Evolutionary conservation across 306 rosid genomes (phyloP), one percentile per base, ranked within the genome.

Genomic region (Trifolium fragiferum): DNA sequence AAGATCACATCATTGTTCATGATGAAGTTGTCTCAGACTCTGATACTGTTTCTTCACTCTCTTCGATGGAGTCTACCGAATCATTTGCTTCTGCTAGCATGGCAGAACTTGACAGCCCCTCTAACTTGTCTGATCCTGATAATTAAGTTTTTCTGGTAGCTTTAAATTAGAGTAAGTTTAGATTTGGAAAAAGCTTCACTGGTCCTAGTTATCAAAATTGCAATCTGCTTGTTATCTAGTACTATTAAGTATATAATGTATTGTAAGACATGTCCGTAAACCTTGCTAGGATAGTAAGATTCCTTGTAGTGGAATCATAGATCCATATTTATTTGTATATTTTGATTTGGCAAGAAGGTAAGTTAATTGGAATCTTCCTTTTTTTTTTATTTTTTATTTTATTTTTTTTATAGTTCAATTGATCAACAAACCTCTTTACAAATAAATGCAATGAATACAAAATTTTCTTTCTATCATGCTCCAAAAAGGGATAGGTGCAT

Each of bases 31-130:
- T 75, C 80, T 87, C 91, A 7, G 97, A 92, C 66, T 87, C 93
- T 6, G 97, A 92, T 23, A 75, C 89, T 8, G 88, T 82, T 71
- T 92, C 99, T 27, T 92, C 99, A 67, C 88, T 90, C 23, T 92
- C 98, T 37, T 8, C 90, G 0, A 16, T 80, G 75, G 96, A 87
- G 66, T 94, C 98, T 8, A 79, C 82, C 0, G 96, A 92, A 76
- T 94, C 99, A 41, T 94, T 94, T 77, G 99, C 90, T 37, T 94
- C 99, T 67, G 98, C 99, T 63, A 90, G 86, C 77, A 92, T 90
- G 96, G 99, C 89, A 41, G 99, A 94, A 76, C 96, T 90, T 30
- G 98, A 94, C 76, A 89, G 96, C 80, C 99, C 93, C 3, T 77
- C 81, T 13, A 84, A 85, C 82, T 81, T 82, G 61, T 87, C 96